Percentiles rank a stretch among this genome's conserved stretches.
These are phyloP conservation scores for Psilocybe sp. DNA, from an alignment of 768 basidiomycete genomes.

Conservation along the genomic window DNA sequence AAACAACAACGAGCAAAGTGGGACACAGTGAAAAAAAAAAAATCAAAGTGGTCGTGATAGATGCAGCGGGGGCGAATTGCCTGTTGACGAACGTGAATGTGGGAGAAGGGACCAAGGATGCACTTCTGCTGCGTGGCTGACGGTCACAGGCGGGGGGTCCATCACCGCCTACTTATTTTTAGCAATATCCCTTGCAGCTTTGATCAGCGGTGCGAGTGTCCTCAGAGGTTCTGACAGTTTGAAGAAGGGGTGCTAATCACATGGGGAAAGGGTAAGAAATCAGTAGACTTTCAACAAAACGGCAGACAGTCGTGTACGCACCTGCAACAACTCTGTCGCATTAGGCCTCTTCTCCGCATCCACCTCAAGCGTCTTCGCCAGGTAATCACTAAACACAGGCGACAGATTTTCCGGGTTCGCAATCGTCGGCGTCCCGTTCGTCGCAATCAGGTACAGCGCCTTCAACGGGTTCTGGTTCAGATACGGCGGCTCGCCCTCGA, in stretches of 20 bases:
- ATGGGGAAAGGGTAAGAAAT: too few relatives aligned
- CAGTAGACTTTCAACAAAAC: background rate
- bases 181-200: conserved; percentile 85
- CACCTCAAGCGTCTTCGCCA: conserved; percentile 86
- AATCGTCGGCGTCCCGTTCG: conserved; percentile 95
- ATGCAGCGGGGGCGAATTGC: background rate
- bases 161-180: conserved; percentile 45
- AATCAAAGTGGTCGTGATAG: background rate
- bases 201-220: conserved; percentile 86
- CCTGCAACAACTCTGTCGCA: conserved; percentile 77
- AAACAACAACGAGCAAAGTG: background rate
- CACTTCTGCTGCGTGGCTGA: background rate
- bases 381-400: conserved; percentile 82
- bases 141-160: background rate
- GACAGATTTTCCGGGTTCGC: conserved; percentile 81
- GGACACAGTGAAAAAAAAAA: background rate
- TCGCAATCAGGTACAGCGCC: conserved; percentile 96
- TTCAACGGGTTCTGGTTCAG: conserved; percentile 96
- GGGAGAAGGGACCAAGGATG: background rate
- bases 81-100: background rate
- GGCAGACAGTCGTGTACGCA: conserved; percentile 25
- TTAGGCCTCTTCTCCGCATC: conserved; percentile 92
- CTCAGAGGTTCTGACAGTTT: conserved; percentile 82
- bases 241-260: conserved; percentile 82
- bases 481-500: conserved; percentile 96